Evolutionary conservation across 768 basidiomycete species (phyloP).

Genomic region (Termitomyces titanicus): DNA sequence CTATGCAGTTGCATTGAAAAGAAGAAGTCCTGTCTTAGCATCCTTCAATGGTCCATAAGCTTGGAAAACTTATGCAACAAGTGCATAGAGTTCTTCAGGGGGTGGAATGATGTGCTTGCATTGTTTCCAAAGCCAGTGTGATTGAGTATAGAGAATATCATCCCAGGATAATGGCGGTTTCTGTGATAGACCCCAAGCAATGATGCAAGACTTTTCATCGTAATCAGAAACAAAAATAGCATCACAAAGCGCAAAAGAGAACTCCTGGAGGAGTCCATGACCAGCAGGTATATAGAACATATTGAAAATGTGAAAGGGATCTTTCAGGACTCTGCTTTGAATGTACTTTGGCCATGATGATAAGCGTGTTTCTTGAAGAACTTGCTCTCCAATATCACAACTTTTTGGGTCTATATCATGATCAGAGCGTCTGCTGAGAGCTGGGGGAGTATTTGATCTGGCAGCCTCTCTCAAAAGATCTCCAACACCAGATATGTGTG

Average conservation of each 20-base stretch:
- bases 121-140: constrained; percentile 23
- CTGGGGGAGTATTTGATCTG: too few relatives aligned
- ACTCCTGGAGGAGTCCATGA: too few relatives aligned
- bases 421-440: neutral
- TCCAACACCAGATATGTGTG: too few relatives aligned
- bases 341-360: too few relatives aligned
- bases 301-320: constrained; percentile 22
- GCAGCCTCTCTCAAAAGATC: too few relatives aligned
- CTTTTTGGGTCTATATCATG: neutral
- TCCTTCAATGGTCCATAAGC: constrained; percentile 32
- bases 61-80: constrained; percentile 23
- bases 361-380: too few relatives aligned
- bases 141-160: neutral
- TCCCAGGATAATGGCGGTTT: constrained; percentile 10
- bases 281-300: too few relatives aligned
- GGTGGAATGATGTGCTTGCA: constrained; percentile 28
- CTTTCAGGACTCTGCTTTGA: constrained; percentile 13
- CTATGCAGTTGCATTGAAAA: constrained; percentile 30
- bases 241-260: too few relatives aligned
- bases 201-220: too few relatives aligned
- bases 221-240: too few relatives aligned
- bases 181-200: too few relatives aligned
- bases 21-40: constrained; percentile 18
- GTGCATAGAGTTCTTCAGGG: constrained; percentile 22
- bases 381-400: too few relatives aligned